Evolutionary conservation across 805 yeast genomes (phyloP), one percentile per base, ranked within the genome.

Genomic region (Ogataea pini): DNA sequence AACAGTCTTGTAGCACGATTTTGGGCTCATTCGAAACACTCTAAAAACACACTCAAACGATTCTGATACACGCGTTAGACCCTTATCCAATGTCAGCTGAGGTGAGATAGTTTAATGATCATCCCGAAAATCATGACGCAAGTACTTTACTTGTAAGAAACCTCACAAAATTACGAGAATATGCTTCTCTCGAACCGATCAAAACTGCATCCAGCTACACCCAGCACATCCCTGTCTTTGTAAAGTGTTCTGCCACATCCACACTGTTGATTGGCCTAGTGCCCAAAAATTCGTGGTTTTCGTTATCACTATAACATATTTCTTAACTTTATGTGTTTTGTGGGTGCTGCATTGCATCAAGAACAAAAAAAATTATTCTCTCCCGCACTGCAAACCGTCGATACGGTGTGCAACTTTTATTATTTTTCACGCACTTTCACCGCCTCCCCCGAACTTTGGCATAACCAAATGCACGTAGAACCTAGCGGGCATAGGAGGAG

Each of bases 371-470:
- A 7, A 10, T 38, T 25, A 3, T 24, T 24, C n/a, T n/a, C 25
- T 18, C 32, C 42, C 42, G 42, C 42, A 38, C 42, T 38, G 42
- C 42, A 38, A 38, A 28, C 31, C 31, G 31, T 28, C n/a, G 32
- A 20, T 38, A 18, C 20, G 16, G n/a, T 7, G 32, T 17, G 32
- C 32, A 38, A 7, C 32, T 22, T 25, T 14, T 17, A 14, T 25
- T 24, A 32, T 38, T 38, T 38, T 20, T 36, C 29, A 28, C 42
- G 42, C 42, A 38, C 24, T 25, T 24, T 16, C 32, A 25, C 42
- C 42, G 32, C 31, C 31, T 28, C 31, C 32, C 7, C 32, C 22
- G 20, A 17, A 25, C 20, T 25, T 38, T 25, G 42, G 42, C 42
- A 24, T 10, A n/a, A 38, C 32, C 14, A 22, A 38, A 7, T 12